Evolutionary conservation across 306 rosid species (phyloP), one percentile per base, ranked within the genome.

Genomic region (Amphicarpaea edgeworthii): DNA sequence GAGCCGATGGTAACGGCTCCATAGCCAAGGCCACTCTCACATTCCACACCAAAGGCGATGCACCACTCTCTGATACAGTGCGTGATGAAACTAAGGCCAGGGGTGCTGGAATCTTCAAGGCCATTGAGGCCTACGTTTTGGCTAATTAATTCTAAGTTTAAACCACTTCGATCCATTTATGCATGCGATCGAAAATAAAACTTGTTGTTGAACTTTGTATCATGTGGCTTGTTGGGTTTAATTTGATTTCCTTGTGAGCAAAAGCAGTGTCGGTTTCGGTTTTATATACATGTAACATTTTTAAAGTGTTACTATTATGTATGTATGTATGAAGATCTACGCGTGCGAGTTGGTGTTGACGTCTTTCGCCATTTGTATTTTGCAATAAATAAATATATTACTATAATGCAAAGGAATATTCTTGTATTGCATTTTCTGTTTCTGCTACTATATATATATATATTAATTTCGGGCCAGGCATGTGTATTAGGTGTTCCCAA

Each of bases 1-100:
- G 79, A 1, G 26, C 84, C 6, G 43, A 41, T 3, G 88, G 88
- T 59, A 28, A 28, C 4, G 88, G 88, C 8, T 77, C 83, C 42
- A 21, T 78, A 2, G 54, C 24, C 1, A 85, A 81, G 65, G 45
- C 51, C 28, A 12, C 14, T 0, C 64, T 73, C 38, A 46, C 40
- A 21, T 78, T 51, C 62, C 19, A 73, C 67, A 73, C 81, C 45
- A 81, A 81, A 40, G 81, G 81, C 4, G 81, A 81, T 49, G 60
- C 70, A 3, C 51, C 3, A 0, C 58, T 68, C 1, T 8, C 71
- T 3, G 84, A 80, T 0, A 71, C 55, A 3, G 80, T 67, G 17
- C 76, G 64, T 16, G 65, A 47, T 1, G 84, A 74, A 4, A 26
- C 76, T 1, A 67, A 38, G 43, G 68, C 61, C 17, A 75, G 34